Percentiles rank a stretch among this genome's conserved stretches.
phyloP scores from a whole-genome alignment of 2,329 filamentous ascomycete genomes.

The Aspergillus bombycis region DNA sequence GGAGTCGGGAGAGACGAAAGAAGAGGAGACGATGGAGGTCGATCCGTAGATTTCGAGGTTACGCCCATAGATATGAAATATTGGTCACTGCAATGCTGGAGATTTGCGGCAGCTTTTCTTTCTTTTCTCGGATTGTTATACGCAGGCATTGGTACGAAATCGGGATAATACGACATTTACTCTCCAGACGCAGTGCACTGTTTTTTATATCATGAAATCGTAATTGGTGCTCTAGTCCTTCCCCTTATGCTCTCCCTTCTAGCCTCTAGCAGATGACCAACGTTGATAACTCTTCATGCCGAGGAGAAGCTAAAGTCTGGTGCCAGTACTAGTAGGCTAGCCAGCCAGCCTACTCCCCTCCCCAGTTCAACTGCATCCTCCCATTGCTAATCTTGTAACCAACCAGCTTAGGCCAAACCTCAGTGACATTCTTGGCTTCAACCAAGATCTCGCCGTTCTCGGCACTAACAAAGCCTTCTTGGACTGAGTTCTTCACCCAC shows the following conservation, averaged over 20 bases:
- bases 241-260: not conserved
- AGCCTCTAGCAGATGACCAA: slow-evolving; percentile 68
- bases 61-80: slow-evolving; percentile 29
- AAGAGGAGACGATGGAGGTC: slow-evolving; percentile 59
- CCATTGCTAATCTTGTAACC: not conserved
- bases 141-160: slow-evolving; percentile 12
- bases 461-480: slow-evolving; percentile 73
- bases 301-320: slow-evolving; percentile 49
- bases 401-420: slow-evolving; percentile 54
- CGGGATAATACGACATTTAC: slow-evolving; percentile 13
- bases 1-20: slow-evolving; percentile 50
- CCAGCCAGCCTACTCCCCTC: not conserved
- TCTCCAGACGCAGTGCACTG: not conserved
- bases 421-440: slow-evolving; percentile 71
- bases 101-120: not conserved
- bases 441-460: slow-evolving; percentile 76
- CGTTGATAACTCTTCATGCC: slow-evolving; percentile 73
- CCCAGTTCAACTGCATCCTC: slow-evolving; percentile 6
- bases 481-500: slow-evolving; percentile 78
- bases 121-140: slow-evolving; percentile 13
- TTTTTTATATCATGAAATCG: not conserved
- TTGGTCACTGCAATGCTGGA: slow-evolving; percentile 5
- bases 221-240: not conserved
- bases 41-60: slow-evolving; percentile 48
- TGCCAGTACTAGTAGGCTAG: not conserved